Base-by-base conservation (phyloP, 768 basidiomycete species). In the Podaxis sp. region DNA sequence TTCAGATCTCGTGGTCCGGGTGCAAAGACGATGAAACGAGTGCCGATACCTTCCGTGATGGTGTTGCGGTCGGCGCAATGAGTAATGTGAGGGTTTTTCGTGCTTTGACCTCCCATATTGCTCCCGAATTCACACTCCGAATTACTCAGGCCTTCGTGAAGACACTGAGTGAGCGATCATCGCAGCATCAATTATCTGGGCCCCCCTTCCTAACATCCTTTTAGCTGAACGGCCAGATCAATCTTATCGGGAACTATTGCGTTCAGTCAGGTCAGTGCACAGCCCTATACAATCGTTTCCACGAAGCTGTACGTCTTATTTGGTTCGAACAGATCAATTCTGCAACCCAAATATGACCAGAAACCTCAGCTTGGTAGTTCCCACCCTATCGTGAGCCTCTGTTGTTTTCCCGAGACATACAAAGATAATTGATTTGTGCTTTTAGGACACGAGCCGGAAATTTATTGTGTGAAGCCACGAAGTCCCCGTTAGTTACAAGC, bases 51-150 rank as follows among this genome's bases (percentile, higher is more conserved):
- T 83, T 84, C 56, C 77, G 82, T 28, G 80, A 78, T 24, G 88
- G 87, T 22, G 76, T 83, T 3, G 87, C 90, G 0, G 86, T 89
- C 6, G 91, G 91, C 2, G 91, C 90, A 2, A 92, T 92, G 87
- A 90, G 89, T 72, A 81, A 88, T 74, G 90, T 90, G 69, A 54
- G 88, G 76, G 6, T 28, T 15, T n/a, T 49, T 62, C 22, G 40
- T 17, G 22, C 33, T 60, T 57, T n/a, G 17, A 38, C 15, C 48
- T 24, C 15, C 8, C 41, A 44, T 17, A 36, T 12, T 51, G 58
- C 22, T 4, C 15, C 11, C 52, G 17, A 44, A 30, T 46, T 56
- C 30, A 53, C 40, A 57, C 51, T 2, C n/a, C 33, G 7, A 15
- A 30, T 50, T 55, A 15, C 40, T 7, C 67, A 91, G 88, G 89